Base-by-base conservation (phyloP, 306 rosid genomes). In the Senna siamea region DNA sequence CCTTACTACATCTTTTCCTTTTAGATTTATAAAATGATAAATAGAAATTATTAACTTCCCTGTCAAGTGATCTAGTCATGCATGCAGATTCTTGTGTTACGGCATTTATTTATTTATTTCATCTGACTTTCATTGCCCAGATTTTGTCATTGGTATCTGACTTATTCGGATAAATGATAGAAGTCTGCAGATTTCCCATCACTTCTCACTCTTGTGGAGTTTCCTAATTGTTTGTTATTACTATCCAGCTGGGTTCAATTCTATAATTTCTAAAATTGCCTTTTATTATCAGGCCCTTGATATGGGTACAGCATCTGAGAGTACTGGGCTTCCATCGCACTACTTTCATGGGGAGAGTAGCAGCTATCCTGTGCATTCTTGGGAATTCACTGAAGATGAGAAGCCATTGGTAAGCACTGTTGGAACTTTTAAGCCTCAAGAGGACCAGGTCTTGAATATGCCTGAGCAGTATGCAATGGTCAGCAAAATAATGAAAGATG, bases 321-420 rank as follows among this genome's bases (percentile, higher is more conserved):
- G 34, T 72, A 81, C 75, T 52, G 81, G 56, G 37, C 53, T 53
- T 76, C 87, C 86, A 5, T 13, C 13, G 5, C 78, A 76, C 77
- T 88, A 79, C 43, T 82, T 38, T 70, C 44, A 28, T 51, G 98
- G 96, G 76, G 96, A 90, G 80, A 76, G 87, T 7, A 90, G 97
- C 81, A 86, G 76, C 83, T 60, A 73, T 32, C 44, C 80, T 58
- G 87, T 74, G 67, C 78, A 79, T 66, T 78, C 82, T 55, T 83
- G 63, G 72, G 79, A 43, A 52, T 60, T 75, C 13, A 48, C 65
- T 67, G 89, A 75, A 64, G 87, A 80, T 47, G 54, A 70, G 76
- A 85, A 73, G 71, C 87, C 85, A 54, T 18, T 74, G 74, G 76
- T 50, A 34, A 83, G 61, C 50, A 23, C 51, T 51, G 43, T 54